phyloP scores from a whole-genome alignment of 2,329 filamentous ascomycete species.

The Chrysoporthe austroafricana region DNA sequence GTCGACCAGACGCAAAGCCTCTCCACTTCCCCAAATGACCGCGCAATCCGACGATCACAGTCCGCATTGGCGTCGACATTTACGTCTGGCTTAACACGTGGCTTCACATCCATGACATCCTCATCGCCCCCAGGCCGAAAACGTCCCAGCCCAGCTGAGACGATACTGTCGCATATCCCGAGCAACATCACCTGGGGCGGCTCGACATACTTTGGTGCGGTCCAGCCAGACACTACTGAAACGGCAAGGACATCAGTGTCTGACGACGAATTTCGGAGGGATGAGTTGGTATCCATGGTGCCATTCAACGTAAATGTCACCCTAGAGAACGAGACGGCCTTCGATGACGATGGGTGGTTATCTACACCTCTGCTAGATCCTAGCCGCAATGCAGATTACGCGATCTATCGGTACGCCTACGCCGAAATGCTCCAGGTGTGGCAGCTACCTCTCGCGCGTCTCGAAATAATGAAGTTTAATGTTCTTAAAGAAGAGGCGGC shows the following conservation, averaged over 20 bases:
- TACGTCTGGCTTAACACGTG: slow-evolving; percentile 56
- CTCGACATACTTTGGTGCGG: slow-evolving; percentile 47
- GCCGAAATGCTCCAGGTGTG: slow-evolving; percentile 72
- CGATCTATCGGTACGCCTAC: slow-evolving; percentile 67
- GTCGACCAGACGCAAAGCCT: slow-evolving; percentile 55
- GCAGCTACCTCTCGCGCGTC: slow-evolving; percentile 63
- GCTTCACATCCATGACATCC: slow-evolving; percentile 45
- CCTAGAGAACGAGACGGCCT: slow-evolving; percentile 65
- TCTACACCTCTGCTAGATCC: slow-evolving; percentile 61
- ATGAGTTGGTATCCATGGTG: slow-evolving; percentile 51
- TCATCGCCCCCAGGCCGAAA: slow-evolving; percentile 52
- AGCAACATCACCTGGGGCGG: slow-evolving; percentile 57
- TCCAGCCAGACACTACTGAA: slow-evolving; percentile 49
- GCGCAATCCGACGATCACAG: slow-evolving; percentile 56
- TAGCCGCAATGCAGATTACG: slow-evolving; percentile 52
- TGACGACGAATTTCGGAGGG: slow-evolving; percentile 55
- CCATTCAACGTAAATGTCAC: slow-evolving; percentile 56
- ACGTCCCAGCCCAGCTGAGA: slow-evolving; percentile 65
- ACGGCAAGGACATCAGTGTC: slow-evolving; percentile 56
- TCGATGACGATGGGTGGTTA: slow-evolving; percentile 71
- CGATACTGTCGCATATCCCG: slow-evolving; percentile 52
- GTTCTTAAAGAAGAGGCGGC: slow-evolving; percentile 54
- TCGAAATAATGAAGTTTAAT: slow-evolving; percentile 73
- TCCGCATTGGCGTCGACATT: slow-evolving; percentile 60
- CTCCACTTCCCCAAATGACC: slow-evolving; percentile 63